Conservation (phyloP, 805 yeast genomes). For the Geotrichum ghanense region DNA sequence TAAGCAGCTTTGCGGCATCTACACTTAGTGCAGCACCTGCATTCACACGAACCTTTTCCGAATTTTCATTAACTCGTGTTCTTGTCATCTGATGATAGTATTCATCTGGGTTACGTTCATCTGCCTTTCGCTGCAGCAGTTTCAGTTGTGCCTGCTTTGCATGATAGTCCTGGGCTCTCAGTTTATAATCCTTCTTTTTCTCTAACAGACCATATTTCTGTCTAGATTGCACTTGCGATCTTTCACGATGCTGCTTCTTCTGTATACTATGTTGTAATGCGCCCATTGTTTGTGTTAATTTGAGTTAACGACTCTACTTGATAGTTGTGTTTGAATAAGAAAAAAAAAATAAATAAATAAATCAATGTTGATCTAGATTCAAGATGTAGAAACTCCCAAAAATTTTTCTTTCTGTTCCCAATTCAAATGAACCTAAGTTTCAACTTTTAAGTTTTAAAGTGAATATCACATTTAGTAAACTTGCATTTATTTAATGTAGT, state of each 20-base stretch:
- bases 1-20: conserved; percentile 72
- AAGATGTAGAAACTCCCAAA: no score
- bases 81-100: conserved; percentile 89
- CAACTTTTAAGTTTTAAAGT: no score
- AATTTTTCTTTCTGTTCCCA: no score
- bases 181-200: conserved; percentile 78
- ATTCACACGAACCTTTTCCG: conserved; percentile 56
- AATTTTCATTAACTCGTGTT: conserved; percentile 54
- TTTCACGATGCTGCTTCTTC: conserved; percentile 91
- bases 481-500: no score
- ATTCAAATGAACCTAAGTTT: no score
- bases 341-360: no score
- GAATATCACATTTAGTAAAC: no score
- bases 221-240: conserved; percentile 75
- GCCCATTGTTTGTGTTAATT: no score
- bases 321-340: no score
- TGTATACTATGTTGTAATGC: conserved; percentile 58
- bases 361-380: no score
- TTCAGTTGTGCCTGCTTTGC: conserved; percentile 50
- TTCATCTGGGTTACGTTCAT: conserved; percentile 81
- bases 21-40: conserved; percentile 38
- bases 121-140: conserved; percentile 60
- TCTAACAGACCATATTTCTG: conserved; percentile 75
- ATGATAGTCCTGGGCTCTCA: conserved; percentile 55
- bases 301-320: no score